Evolutionary conservation across 1,139 yeast genomes (phyloP).

Genomic region (Saccharomyces hybrid): DNA sequence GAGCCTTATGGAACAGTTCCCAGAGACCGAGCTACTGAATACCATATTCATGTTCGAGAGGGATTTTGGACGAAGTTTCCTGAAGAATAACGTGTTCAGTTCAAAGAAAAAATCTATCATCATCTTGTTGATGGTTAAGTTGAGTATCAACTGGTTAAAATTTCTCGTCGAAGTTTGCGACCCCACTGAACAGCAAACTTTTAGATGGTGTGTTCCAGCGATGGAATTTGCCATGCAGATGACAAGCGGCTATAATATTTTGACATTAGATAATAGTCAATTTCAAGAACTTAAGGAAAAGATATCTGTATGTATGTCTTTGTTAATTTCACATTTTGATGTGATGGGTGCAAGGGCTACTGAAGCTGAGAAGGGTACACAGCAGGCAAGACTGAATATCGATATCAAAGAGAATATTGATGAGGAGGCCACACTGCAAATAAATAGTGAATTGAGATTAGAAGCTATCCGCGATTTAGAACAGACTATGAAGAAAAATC

Average conservation of each 20-base stretch:
- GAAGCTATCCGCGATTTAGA: slow-evolving; percentile 28
- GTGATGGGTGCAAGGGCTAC: slow-evolving; percentile 89
- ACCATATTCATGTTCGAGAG: slow-evolving; percentile 69
- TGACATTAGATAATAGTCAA: slow-evolving; percentile 68
- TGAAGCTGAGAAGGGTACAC: slow-evolving; percentile 53
- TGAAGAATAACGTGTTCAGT: slow-evolving; percentile 52
- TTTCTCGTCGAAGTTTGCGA: slow-evolving; percentile 89
- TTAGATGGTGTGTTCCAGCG: slow-evolving; percentile 91
- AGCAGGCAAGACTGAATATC: slow-evolving; percentile 22
- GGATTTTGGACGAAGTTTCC: slow-evolving; percentile 69
- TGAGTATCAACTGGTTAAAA: slow-evolving; percentile 84
- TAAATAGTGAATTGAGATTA: slow-evolving; percentile 30
- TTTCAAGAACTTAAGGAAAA: slow-evolving; percentile 63
- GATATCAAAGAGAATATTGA: slow-evolving; percentile 26
- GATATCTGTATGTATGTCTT: slow-evolving; percentile 89
- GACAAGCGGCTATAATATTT: slow-evolving; percentile 80
- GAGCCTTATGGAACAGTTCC: slow-evolving; percentile 41
- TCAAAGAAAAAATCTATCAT: slow-evolving; percentile 49
- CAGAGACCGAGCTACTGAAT: slow-evolving; percentile 68
- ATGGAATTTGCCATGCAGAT: slow-evolving; percentile 91
- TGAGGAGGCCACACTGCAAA: slow-evolving; percentile 32
- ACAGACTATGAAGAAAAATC: slow-evolving; percentile 13
- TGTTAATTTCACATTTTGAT: slow-evolving; percentile 87
- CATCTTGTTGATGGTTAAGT: slow-evolving; percentile 60
- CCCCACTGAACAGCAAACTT: slow-evolving; percentile 81